Evolutionary conservation across 1,284 basidiomycete genomes (phyloP).

Genomic region (Microbotryum intermedium): DNA sequence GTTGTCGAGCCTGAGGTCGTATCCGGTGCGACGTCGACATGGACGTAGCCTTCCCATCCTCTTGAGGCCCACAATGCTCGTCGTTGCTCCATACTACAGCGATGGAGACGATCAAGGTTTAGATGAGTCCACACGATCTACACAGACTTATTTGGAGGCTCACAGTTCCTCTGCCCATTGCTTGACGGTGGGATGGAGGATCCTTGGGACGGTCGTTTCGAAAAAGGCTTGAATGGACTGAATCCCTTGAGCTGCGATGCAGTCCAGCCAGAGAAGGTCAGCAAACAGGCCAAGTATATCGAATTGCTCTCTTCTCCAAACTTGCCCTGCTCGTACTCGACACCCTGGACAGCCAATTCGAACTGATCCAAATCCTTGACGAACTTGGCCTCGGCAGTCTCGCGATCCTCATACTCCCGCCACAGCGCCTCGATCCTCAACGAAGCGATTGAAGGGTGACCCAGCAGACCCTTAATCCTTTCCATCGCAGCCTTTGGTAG

Average conservation of each 20-base stretch:
- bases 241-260: slow-evolving; percentile 11
- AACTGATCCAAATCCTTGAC: slow-evolving; percentile 95
- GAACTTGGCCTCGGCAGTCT: slow-evolving; percentile 71
- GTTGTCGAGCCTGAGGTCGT: no score
- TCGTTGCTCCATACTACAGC: slow-evolving; percentile 20
- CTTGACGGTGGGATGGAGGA: slow-evolving; percentile 24
- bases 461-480: slow-evolving; percentile 84
- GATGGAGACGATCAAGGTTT: not conserved
- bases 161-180: slow-evolving; percentile 24
- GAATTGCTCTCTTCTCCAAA: not conserved
- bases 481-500: slow-evolving; percentile 69
- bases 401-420: slow-evolving; percentile 85
- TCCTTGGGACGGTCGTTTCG: slow-evolving; percentile 27
- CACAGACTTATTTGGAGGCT: not conserved
- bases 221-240: slow-evolving; percentile 26
- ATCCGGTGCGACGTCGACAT: slow-evolving; percentile 6
- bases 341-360: slow-evolving; percentile 69
- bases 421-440: slow-evolving; percentile 69
- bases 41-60: slow-evolving; percentile 18
- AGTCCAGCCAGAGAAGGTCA: not conserved
- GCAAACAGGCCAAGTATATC: not conserved
- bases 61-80: slow-evolving; percentile 15
- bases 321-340: slow-evolving; percentile 48
- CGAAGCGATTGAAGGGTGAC: slow-evolving; percentile 57
- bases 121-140: not conserved